These are phyloP conservation scores for Camelina laxa DNA, from an alignment of 345 rosid species.

Conservation along the genomic window DNA sequence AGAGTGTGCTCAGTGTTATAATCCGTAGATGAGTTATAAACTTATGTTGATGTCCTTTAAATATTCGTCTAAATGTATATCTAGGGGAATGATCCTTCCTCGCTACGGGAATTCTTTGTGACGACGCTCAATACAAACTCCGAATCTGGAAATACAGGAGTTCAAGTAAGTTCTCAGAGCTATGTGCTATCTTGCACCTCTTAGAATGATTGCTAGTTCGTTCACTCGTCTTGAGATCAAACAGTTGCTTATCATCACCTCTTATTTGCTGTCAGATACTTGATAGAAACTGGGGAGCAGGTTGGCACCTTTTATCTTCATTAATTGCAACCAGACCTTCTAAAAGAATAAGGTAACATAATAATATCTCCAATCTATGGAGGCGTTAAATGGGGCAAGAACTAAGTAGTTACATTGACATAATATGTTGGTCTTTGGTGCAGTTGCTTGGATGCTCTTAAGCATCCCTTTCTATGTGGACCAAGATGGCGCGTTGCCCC, in stretches of 20 bases:
- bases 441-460: constrained; percentile 89
- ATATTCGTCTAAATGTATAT: constrained; percentile 11
- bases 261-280: constrained; percentile 65
- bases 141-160: constrained; percentile 70
- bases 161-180: constrained; percentile 60
- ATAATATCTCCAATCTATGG: background rate
- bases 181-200: background rate
- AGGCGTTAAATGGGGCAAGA: background rate
- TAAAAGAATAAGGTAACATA: constrained; percentile 73
- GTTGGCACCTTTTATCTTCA: constrained; percentile 90
- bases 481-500: constrained; percentile 94
- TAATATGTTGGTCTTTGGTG: constrained; percentile 22
- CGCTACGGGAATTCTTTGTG: constrained; percentile 84
- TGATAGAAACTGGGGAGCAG: constrained; percentile 94
- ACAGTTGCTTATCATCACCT: constrained; percentile 2
- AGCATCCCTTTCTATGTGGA: constrained; percentile 94
- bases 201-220: background rate
- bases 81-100: constrained; percentile 93
- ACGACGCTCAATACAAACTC: constrained; percentile 65
- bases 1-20: background rate
- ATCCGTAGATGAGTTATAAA: background rate
- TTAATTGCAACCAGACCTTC: constrained; percentile 80
- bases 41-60: background rate
- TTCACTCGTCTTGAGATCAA: constrained; percentile 16
- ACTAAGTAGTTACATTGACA: constrained; percentile 8